Base-by-base conservation (phyloP, 345 rosid species). In the Moricandia arvensis region DNA sequence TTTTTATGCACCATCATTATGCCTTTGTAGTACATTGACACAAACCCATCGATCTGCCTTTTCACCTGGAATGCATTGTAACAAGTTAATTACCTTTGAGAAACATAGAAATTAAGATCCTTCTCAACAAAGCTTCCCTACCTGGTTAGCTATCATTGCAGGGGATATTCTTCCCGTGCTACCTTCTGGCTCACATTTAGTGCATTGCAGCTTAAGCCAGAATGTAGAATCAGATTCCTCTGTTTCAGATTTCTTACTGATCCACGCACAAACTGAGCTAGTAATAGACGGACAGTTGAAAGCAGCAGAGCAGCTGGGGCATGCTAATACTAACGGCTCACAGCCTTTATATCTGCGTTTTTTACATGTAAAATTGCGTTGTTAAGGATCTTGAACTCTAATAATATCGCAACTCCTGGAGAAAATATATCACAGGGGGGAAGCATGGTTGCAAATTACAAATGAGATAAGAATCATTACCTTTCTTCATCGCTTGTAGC, bases 101-200 rank as follows among this genome's bases (percentile, higher is more conserved):
- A 66, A 58, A 66, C 34, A 27, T 21, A 2, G 16, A 15, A 12
- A 35, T 18, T 34, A 68, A 11, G 34, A 37, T 68, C 51, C 11
- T 51, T 63, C 11, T 27, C 47, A 34, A 53, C 18, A 33, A 63
- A 37, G 58, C 47, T 45, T 38, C 15, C 31, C 9, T 82, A 95
- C 99, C 97, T 92, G 96, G 73, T 95, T 95, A 62, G 98, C 90
- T 67, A 95, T 84, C 88, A 85, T 86, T 62, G 85, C 86, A 64
- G 98, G 86, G 74, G 96, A 86, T 74, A 95, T 75, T 82, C 81
- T 85, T 41, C 93, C 88, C 29, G 49, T 58, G 75, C 81, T 87
- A 78, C 81, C 91, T 77, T 87, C 96, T 34, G 74, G 81, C 45
- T 92, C 92, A 75, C 99, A 92, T 77, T 84, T 87, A 8, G 88